Conservation (phyloP, 2,329 filamentous ascomycete species). For the Reticulascus tulasneorum region DNA sequence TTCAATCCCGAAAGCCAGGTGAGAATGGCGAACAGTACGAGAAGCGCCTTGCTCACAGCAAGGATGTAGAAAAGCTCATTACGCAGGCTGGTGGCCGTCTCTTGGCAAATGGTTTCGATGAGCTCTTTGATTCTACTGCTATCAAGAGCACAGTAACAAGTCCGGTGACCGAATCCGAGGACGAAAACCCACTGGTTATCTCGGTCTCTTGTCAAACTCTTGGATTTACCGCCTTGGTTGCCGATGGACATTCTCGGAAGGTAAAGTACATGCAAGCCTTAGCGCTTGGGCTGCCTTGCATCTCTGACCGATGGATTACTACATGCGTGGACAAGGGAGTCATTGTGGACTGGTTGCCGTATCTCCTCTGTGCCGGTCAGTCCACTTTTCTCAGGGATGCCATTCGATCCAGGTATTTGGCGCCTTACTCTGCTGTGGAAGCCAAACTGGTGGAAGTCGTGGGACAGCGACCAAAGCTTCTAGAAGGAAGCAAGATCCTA, state of each 20-base stretch:
- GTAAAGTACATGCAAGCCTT: constrained; percentile 94
- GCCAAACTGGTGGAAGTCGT: constrained; percentile 58
- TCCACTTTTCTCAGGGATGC: constrained; percentile 73
- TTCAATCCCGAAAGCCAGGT: constrained; percentile 47
- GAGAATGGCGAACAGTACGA: constrained; percentile 48
- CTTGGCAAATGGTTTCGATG: constrained; percentile 72
- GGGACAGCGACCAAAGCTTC: constrained; percentile 54
- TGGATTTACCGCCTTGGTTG: constrained; percentile 81
- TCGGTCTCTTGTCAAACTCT: constrained; percentile 47
- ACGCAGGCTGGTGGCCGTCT: constrained; percentile 67
- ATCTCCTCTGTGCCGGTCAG: constrained; percentile 80
- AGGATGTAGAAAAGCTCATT: constrained; percentile 57
- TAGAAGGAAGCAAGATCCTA: constrained; percentile 64
- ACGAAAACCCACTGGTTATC: constrained; percentile 44
- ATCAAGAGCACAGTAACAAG: constrained; percentile 28
- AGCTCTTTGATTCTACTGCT: constrained; percentile 61
- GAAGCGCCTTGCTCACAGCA: constrained; percentile 33
- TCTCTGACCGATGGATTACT: constrained; percentile 77
- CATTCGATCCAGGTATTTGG: constrained; percentile 68
- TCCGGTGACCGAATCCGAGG: constrained; percentile 22
- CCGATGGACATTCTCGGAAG: constrained; percentile 80
- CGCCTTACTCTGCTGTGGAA: constrained; percentile 52
- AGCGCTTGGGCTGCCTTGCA: constrained; percentile 80
- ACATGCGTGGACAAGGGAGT: constrained; percentile 60
- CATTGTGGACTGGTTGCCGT: constrained; percentile 72